A percentile compares a stretch with the other conserved stretches of the same genome.
Conservation (phyloP, 208 protist species). For the Lotmaria passim region DNA sequence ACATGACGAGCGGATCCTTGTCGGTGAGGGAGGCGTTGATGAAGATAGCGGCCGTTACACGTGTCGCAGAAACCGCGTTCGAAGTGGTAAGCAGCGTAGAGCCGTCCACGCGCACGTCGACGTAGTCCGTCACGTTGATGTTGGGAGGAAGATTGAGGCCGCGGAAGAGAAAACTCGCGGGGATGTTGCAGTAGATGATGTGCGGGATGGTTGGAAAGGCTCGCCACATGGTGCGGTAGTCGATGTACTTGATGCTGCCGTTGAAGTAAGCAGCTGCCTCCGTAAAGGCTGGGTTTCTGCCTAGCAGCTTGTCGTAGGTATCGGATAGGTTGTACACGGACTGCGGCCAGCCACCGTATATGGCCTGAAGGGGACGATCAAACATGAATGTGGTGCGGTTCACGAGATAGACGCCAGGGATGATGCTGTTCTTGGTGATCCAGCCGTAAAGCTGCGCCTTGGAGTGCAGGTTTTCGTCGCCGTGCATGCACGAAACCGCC, state of each 20-base stretch:
- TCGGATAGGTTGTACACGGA: constrained; percentile 6
- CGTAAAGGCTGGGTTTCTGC: not conserved
- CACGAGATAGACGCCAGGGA: constrained; percentile 18
- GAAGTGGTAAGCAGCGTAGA: not conserved
- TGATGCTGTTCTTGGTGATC: constrained; percentile 14
- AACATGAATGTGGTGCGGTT: constrained; percentile 10
- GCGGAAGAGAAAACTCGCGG: constrained; percentile 7
- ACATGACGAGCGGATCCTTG: constrained; percentile 22
- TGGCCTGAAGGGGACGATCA: constrained; percentile 10
- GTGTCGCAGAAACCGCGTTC: not conserved
- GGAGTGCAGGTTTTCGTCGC: not conserved
- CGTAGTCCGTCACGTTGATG: constrained; percentile 15
- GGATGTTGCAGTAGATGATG: constrained; percentile 20
- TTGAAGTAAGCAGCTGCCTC: constrained; percentile 16
- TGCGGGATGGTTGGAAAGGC: not conserved
- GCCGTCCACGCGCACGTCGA: constrained; percentile 20
- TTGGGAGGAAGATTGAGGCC: constrained; percentile 3
- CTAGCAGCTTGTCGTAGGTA: not conserved
- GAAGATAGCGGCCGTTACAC: constrained; percentile 13
- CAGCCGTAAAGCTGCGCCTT: constrained; percentile 14
- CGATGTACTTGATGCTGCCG: constrained; percentile 9
- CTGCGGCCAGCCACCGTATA: constrained; percentile 2
- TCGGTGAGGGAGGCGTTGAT: constrained; percentile 15
- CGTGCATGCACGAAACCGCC: constrained; percentile 22
- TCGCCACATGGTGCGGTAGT: constrained; percentile 13